These are phyloP conservation scores for Isabelozyma rhagii DNA, from an alignment of 805 yeast species.

Conservation along the genomic window DNA sequence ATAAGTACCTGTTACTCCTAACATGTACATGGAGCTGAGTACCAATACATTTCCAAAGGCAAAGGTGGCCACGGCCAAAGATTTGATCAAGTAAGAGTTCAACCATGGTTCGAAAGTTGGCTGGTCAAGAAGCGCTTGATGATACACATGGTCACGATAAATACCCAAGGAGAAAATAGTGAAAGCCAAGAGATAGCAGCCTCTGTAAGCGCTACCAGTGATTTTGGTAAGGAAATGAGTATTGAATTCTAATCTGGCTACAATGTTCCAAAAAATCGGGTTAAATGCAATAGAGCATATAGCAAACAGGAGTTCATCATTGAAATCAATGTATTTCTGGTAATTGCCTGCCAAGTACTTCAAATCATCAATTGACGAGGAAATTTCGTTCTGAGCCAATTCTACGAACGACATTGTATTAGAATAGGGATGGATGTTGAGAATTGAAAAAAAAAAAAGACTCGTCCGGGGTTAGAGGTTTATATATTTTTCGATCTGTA, in stretches of 20 bases:
- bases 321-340: conserved; percentile 15
- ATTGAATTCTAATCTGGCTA: conserved; percentile 81
- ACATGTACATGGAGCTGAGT: conserved; percentile 78
- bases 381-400: neutral
- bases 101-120: conserved; percentile 58
- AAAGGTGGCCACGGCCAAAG: conserved; percentile 55
- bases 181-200: conserved; percentile 81
- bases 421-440: neutral
- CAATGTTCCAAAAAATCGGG: conserved; percentile 94
- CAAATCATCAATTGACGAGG: neutral
- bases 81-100: conserved; percentile 33
- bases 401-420: neutral
- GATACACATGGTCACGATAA: conserved; percentile 71
- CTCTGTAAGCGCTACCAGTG: conserved; percentile 62
- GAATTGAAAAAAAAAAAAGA: neutral
- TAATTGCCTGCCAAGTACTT: neutral
- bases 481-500: neutral
- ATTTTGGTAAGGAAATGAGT: conserved; percentile 73
- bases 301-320: conserved; percentile 33
- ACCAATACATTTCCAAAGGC: conserved; percentile 79
- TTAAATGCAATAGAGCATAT: conserved; percentile 77
- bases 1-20: conserved; percentile 96
- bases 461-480: neutral
- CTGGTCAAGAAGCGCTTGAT: conserved; percentile 69
- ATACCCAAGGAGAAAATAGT: conserved; percentile 86